Base-by-base conservation (phyloP, 139 green algal genomes). In the Desmodesmus armatus region DNA sequence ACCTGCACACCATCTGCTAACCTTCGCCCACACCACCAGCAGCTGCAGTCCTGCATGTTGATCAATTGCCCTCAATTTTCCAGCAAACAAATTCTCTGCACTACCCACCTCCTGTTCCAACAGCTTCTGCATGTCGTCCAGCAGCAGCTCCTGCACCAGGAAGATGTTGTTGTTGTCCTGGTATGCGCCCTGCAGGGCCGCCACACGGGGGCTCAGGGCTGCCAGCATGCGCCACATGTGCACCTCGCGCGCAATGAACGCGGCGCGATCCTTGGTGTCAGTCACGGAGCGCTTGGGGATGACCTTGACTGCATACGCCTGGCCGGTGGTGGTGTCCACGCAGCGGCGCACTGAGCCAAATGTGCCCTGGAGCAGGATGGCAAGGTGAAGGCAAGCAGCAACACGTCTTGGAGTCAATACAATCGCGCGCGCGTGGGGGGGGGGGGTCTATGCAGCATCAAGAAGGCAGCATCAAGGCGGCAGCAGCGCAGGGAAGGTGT, bases 131-230 rank as follows among this genome's bases (percentile, higher is more conserved):
- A 90, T 63, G 82, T 88, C 83, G n/a, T n/a, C n/a, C n/a, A n/a
- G n/a, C n/a, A n/a, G n/a, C n/a, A n/a, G n/a, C 88, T 91, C 76
- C 66, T 92, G 88, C 44, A 90, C 85, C 25, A 92, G 78, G 78
- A 87, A 90, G 25, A 88, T 83, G 35, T 25, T 49, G 53, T 60
- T 27, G 9, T 5, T 72, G 69, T 92, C 88, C 60, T 88, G 66
- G 53, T 88, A 89, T 53, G 82, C 47, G 0, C 83, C 83, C 13
- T 80, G 17, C 27, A 90, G 83, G 51, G 74, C 71, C 0, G 73
- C 82, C 21, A 86, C 62, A 35, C 41, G 65, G 11, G 71, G 17
- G 40, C 23, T 43, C 3, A 17, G 33, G 7, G 72, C 53, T n/a
- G n/a, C n/a, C 17, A 80, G 55, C 81, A 47, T 39, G 25, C 49